Conservation (phyloP, 495 filamentous ascomycete genomes). For the Tuber aestivum region DNA sequence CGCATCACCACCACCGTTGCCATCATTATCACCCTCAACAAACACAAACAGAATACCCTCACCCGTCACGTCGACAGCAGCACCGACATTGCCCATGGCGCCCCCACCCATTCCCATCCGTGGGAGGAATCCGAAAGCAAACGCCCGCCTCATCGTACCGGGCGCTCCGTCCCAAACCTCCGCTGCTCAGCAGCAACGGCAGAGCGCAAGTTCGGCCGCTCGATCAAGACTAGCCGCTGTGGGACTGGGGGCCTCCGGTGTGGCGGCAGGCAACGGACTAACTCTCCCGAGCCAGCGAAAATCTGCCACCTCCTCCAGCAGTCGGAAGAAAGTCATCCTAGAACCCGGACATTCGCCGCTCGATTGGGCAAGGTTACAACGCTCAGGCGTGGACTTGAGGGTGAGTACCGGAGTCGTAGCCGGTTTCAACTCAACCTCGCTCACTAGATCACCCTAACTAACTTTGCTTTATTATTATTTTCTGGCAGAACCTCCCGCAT, state of each 20-base stretch:
- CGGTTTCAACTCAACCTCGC: neutral
- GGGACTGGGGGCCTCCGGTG: constrained; percentile 37
- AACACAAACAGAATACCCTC: neutral
- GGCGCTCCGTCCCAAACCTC: constrained; percentile 17
- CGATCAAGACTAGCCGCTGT: constrained; percentile 23
- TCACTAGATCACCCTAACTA: neutral
- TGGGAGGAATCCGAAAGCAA: constrained; percentile 36
- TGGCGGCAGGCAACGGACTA: constrained; percentile 36
- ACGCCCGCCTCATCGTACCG: constrained; percentile 19
- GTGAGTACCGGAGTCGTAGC: constrained; percentile 16
- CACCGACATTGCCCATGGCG: constrained; percentile 21
- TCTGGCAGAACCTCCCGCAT: constrained; percentile 50
- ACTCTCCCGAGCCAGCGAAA: constrained; percentile 24
- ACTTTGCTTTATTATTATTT: neutral
- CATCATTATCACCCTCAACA: neutral
- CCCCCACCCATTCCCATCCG: constrained; percentile 38
- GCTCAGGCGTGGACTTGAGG: constrained; percentile 36
- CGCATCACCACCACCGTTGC: too few relatives aligned
- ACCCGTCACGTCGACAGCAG: constrained; percentile 1
- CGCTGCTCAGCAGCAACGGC: constrained; percentile 22
- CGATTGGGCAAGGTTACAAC: constrained; percentile 69
- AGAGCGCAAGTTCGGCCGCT: constrained; percentile 27
- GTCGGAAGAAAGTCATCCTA: constrained; percentile 59
- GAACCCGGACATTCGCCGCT: constrained; percentile 84
- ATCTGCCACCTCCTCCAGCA: constrained; percentile 18